Percentiles rank a stretch among this genome's conserved stretches.
Conservation (phyloP, 2,329 filamentous ascomycete genomes). For the Hypoxylon sp. region DNA sequence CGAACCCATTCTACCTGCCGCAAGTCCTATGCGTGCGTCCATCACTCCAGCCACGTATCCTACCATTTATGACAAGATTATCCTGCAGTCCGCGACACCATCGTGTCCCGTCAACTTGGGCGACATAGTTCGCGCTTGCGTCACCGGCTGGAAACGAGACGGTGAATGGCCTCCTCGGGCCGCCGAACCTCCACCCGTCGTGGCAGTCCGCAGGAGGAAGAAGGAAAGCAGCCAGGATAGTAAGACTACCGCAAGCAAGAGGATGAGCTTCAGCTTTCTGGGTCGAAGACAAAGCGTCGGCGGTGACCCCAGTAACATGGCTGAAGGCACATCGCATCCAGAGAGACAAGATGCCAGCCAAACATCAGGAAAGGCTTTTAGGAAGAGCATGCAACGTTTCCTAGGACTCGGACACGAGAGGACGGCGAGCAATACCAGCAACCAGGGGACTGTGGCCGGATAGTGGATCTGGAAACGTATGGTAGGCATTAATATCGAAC, state of each 20-base stretch:
- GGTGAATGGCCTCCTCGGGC: constrained; percentile 89
- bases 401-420: constrained; percentile 52
- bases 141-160: constrained; percentile 91
- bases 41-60: constrained; percentile 81
- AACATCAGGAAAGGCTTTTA: constrained; percentile 47
- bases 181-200: constrained; percentile 56
- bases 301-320: constrained; percentile 35
- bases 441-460: constrained; percentile 26
- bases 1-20: constrained; percentile 76
- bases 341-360: constrained; percentile 7
- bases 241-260: constrained; percentile 52
- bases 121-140: constrained; percentile 83
- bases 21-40: constrained; percentile 80
- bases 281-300: constrained; percentile 53
- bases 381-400: constrained; percentile 53
- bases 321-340: constrained; percentile 28
- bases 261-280: constrained; percentile 63
- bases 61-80: constrained; percentile 90
- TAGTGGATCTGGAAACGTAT: constrained; percentile 9
- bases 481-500: background rate
- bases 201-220: constrained; percentile 57
- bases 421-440: constrained; percentile 32
- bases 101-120: constrained; percentile 88
- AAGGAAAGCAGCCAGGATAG: constrained; percentile 46
- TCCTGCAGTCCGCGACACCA: constrained; percentile 82